phyloP scores from a whole-genome alignment of 768 basidiomycete species.

The Tricholomella constricta region DNA sequence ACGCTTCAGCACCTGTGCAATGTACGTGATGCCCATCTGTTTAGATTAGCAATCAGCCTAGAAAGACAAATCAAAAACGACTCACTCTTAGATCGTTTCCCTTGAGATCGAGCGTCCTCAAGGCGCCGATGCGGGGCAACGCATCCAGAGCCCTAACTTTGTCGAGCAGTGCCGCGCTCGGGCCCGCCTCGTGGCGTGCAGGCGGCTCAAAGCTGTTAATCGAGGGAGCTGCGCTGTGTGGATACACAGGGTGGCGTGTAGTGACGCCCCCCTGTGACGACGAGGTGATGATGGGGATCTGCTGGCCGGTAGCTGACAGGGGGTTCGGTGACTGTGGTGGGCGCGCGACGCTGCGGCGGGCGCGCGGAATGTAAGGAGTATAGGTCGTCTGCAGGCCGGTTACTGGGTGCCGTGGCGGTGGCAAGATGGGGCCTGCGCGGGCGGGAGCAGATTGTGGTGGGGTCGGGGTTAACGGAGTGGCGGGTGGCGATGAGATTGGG shows the following conservation, averaged over 20 bases:
- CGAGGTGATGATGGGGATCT: slow-evolving; percentile 70
- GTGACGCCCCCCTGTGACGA: slow-evolving; percentile 57
- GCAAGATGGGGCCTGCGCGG: slow-evolving; percentile 34
- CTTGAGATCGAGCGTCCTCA: slow-evolving; percentile 88
- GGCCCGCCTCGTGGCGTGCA: slow-evolving; percentile 42
- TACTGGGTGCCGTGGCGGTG: slow-evolving; percentile 45
- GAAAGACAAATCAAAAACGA: slow-evolving; percentile 14
- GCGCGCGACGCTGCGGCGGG: slow-evolving; percentile 46
- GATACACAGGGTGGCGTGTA: slow-evolving; percentile 37
- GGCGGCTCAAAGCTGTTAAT: slow-evolving; percentile 24
- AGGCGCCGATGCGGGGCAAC: slow-evolving; percentile 79
- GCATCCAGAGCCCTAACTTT: slow-evolving; percentile 90
- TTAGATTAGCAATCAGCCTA: not conserved
- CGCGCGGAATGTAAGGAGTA: slow-evolving; percentile 60
- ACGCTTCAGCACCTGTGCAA: slow-evolving; percentile 94
- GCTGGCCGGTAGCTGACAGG: slow-evolving; percentile 45
- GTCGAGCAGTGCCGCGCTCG: slow-evolving; percentile 78
- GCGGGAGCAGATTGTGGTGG: slow-evolving; percentile 25
- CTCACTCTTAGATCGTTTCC: slow-evolving; percentile 91
- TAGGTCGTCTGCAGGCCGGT: slow-evolving; percentile 71
- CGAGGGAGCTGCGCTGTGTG: slow-evolving; percentile 15
- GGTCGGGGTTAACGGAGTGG: slow-evolving; percentile 30
- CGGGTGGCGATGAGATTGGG: slow-evolving; percentile 27
- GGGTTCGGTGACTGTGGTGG: slow-evolving; percentile 44
- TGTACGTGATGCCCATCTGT: slow-evolving; percentile 78